Percentiles rank a stretch among this genome's conserved stretches.
These are phyloP conservation scores for Plasmodium gallinaceum DNA, from an alignment of 169 alveolate species.

Conservation along the genomic window DNA sequence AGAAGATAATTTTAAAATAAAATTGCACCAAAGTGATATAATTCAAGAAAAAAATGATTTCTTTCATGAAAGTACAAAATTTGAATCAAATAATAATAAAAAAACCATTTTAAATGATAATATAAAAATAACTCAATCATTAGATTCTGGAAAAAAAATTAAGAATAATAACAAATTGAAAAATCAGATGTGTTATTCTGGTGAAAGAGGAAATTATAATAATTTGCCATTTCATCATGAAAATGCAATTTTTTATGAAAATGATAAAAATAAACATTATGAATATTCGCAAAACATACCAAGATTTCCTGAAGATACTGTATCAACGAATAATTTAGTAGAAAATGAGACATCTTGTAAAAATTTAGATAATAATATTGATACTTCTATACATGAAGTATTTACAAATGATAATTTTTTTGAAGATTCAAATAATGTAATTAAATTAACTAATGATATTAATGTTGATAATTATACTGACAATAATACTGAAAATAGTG, in stretches of 20 bases:
- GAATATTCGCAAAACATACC: slow-evolving; percentile 23
- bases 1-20: background rate
- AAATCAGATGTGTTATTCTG: background rate
- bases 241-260: slow-evolving; percentile 7
- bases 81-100: background rate
- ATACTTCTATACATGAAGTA: background rate
- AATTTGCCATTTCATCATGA: background rate
- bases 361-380: slow-evolving; percentile 4
- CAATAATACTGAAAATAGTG: slow-evolving; percentile 64
- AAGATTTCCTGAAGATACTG: slow-evolving; percentile 65
- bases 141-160: slow-evolving; percentile 3
- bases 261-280: background rate
- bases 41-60: background rate
- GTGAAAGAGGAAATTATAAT: background rate
- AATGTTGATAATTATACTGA: slow-evolving; percentile 20
- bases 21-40: background rate
- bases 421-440: slow-evolving; percentile 14
- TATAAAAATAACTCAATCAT: background rate
- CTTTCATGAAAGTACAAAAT: background rate
- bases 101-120: background rate
- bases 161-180: background rate
- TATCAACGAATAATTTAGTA: background rate
- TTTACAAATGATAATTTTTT: slow-evolving; percentile 14
- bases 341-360: slow-evolving; percentile 8
- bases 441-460: slow-evolving; percentile 12